A percentile compares a stretch with the other conserved stretches of the same genome.
phyloP scores from a whole-genome alignment of 1,284 basidiomycete genomes.

The Pholiota adiposa region DNA sequence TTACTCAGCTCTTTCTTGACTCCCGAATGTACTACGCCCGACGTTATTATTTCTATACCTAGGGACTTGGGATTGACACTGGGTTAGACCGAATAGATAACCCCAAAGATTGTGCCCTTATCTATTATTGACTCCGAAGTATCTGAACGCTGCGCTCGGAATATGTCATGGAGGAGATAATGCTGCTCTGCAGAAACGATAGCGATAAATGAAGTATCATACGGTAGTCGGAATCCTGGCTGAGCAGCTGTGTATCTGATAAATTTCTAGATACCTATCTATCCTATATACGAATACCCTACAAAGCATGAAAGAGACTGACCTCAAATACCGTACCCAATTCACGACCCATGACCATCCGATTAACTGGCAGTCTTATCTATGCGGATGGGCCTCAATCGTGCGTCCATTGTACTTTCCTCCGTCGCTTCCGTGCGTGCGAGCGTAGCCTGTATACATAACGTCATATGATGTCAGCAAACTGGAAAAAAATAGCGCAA shows the following conservation, averaged over 20 bases:
- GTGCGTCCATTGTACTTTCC: background rate
- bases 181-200: background rate
- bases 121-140: background rate
- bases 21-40: too few relatives aligned
- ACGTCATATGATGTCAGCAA: constrained; percentile 1
- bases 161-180: background rate
- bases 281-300: too few relatives aligned
- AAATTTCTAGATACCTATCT: too few relatives aligned
- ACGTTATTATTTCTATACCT: too few relatives aligned
- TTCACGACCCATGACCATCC: background rate
- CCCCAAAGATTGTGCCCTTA: background rate
- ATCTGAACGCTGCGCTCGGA: background rate
- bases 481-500: background rate
- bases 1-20: too few relatives aligned
- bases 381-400: background rate
- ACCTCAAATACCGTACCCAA: background rate
- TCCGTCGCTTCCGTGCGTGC: background rate
- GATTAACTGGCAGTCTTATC: background rate
- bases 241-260: too few relatives aligned
- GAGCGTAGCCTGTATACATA: background rate
- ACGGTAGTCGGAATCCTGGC: background rate
- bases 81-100: too few relatives aligned
- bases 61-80: too few relatives aligned
- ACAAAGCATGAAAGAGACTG: too few relatives aligned
- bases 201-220: background rate